Conservation (phyloP, 257 asterid species). For the Apocynum venetum region DNA sequence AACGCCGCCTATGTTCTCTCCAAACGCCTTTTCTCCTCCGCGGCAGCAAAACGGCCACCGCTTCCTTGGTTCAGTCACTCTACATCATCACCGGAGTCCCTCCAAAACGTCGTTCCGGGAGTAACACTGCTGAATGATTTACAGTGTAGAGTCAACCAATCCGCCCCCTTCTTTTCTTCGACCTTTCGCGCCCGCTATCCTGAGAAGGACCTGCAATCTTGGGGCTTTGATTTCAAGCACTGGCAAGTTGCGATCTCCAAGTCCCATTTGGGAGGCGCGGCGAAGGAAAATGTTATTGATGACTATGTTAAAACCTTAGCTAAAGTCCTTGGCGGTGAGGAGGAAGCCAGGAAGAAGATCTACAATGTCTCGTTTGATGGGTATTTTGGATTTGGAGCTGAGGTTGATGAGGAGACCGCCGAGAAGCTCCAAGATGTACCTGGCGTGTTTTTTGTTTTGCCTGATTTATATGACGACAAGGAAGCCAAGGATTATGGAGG, state of each 20-base stretch:
- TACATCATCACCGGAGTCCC: not conserved
- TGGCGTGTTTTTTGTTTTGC: constrained; percentile 80
- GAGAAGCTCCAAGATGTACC: constrained; percentile 83
- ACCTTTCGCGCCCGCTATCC: constrained; percentile 23
- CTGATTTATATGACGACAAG: constrained; percentile 81
- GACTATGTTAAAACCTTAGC: constrained; percentile 20
- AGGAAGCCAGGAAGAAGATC: no score
- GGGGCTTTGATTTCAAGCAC: constrained; percentile 30
- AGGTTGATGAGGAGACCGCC: constrained; percentile 26
- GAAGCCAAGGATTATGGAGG: constrained; percentile 82
- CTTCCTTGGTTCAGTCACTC: not conserved
- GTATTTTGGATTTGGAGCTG: no score
- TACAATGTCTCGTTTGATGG: no score
- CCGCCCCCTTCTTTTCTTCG: constrained; percentile 12
- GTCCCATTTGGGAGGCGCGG: constrained; percentile 30
- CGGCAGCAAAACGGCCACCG: not conserved
- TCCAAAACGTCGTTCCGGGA: not conserved
- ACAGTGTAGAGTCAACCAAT: constrained; percentile 14
- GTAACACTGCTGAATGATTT: no score
- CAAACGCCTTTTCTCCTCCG: not conserved
- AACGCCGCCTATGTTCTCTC: not conserved
- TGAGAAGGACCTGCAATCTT: constrained; percentile 27
- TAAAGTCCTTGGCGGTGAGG: no score
- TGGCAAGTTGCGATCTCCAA: constrained; percentile 30
- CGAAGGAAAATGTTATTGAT: constrained; percentile 29